Conservation (phyloP, 139 green algal genomes). For the Ettlia oleoabundans region DNA sequence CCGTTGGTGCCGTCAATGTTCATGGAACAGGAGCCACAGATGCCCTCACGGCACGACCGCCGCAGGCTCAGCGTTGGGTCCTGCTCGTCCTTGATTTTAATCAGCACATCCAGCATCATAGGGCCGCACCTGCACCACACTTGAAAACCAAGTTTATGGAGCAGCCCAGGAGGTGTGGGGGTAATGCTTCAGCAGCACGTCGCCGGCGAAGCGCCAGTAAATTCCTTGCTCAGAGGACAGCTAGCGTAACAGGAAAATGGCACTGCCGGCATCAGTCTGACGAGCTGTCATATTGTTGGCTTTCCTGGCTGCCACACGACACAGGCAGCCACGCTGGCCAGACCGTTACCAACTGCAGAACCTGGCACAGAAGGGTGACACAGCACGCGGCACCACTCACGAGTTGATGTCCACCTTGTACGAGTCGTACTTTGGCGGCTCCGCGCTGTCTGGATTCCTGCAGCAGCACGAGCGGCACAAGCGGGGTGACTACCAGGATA, state of each 20-base stretch:
- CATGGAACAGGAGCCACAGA: slow-evolving; percentile 99
- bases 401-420: slow-evolving; percentile 96
- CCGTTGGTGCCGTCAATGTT: slow-evolving; percentile 98
- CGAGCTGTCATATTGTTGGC: not conserved
- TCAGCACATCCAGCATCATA: slow-evolving; percentile 99
- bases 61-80: slow-evolving; percentile 88
- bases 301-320: not conserved
- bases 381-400: slow-evolving; percentile 22
- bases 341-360: not conserved
- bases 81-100: slow-evolving; percentile 99
- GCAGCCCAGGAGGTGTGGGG: not conserved
- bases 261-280: too few relatives aligned
- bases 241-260: too few relatives aligned
- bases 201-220: too few relatives aligned
- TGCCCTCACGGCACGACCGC: slow-evolving; percentile 97
- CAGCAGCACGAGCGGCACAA: not conserved
- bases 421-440: slow-evolving; percentile 86
- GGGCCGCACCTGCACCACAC: slow-evolving; percentile 82
- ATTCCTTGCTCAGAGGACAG: too few relatives aligned
- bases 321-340: not conserved
- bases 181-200: too few relatives aligned
- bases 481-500: too few relatives aligned
- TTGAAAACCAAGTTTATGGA: not conserved
- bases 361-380: not conserved
- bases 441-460: slow-evolving; percentile 87